A percentile compares a stretch with the other conserved stretches of the same genome.
Conservation (phyloP, 352 stramenopile genomes). For the Globisporangium rhizosaccharum region DNA sequence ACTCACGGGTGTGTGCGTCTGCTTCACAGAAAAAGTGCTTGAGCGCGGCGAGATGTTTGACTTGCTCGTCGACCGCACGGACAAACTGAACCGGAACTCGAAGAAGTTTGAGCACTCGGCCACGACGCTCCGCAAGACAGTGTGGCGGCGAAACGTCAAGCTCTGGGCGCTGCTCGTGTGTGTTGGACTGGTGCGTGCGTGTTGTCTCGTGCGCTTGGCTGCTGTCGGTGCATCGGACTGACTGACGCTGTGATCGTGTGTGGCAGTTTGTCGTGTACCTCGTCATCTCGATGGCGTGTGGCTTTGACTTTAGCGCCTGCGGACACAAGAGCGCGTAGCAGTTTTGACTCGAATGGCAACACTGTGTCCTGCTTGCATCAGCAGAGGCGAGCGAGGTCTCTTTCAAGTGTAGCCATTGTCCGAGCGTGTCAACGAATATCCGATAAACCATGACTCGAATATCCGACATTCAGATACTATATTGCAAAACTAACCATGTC, state of each 20-base stretch:
- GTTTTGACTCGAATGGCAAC: background rate
- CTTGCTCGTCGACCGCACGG: slow-evolving; percentile 87
- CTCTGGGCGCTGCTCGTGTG: slow-evolving; percentile 76
- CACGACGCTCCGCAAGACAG: slow-evolving; percentile 80
- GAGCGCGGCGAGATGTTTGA: slow-evolving; percentile 99
- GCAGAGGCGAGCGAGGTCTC: no score
- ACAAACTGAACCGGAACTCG: slow-evolving; percentile 96
- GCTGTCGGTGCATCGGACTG: background rate
- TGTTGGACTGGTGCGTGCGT: slow-evolving; percentile 47
- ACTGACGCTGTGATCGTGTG: background rate
- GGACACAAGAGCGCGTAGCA: slow-evolving; percentile 26
- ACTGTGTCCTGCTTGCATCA: no score
- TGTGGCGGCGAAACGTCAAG: slow-evolving; percentile 89
- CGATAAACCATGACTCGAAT: no score
- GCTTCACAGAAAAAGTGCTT: slow-evolving; percentile 91
- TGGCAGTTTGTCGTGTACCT: slow-evolving; percentile 77
- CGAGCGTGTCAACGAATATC: no score
- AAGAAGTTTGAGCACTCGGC: slow-evolving; percentile 95
- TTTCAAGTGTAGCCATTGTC: no score
- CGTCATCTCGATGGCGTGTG: slow-evolving; percentile 83
- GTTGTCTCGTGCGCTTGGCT: background rate
- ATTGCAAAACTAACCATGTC: no score
- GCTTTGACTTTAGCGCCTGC: slow-evolving; percentile 79
- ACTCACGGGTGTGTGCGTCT: background rate
- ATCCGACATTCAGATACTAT: no score